Conservation (phyloP, 257 asterid species). For the Ligustrum vulgare region DNA sequence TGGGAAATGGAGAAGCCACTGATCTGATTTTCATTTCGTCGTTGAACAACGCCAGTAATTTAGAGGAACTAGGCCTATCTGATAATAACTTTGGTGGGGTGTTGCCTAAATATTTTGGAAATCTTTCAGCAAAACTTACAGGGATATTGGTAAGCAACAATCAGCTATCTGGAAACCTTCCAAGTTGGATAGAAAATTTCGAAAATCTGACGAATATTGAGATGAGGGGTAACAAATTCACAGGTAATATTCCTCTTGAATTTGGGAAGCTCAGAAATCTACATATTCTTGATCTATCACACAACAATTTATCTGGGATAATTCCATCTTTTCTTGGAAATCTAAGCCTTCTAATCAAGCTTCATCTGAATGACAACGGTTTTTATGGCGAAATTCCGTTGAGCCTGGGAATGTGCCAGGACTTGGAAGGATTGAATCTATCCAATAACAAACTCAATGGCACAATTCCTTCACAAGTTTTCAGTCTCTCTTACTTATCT, state of each 20-base stretch:
- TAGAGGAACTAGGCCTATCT: conserved; percentile 9
- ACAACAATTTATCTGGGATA: conserved; percentile 16
- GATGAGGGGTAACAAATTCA: conserved; percentile 10
- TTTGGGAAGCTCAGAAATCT: conserved; percentile 20
- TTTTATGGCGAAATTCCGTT: conserved; percentile 17
- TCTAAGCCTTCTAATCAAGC: conserved; percentile 9
- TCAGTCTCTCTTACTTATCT: conserved; percentile 20
- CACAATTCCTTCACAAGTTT: conserved; percentile 16
- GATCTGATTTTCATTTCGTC: conserved; percentile 25
- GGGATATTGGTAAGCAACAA: conserved; percentile 9
- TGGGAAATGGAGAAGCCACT: conserved; percentile 19
- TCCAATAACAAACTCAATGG: conserved; percentile 23
- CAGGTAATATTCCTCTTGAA: conserved; percentile 16
- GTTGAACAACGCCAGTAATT: conserved; percentile 6
- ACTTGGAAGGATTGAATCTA: conserved; percentile 17
- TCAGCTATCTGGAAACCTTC: conserved; percentile 21
- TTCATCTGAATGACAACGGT: conserved; percentile 10
- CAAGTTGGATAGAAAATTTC: conserved; percentile 14
- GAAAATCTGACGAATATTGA: conserved; percentile 3
- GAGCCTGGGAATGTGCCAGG: conserved; percentile 18
- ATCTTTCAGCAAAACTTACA: conserved; percentile 14
- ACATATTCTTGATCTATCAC: conserved; percentile 7
- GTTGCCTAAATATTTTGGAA: conserved; percentile 18
- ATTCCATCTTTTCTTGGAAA: conserved; percentile 22
- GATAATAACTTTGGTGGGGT: conserved; percentile 22